Percentiles rank a stretch among this genome's conserved stretches.
Evolutionary conservation across 2,329 filamentous ascomycete genomes (phyloP).

Genomic region (Westerdykella ornata): DNA sequence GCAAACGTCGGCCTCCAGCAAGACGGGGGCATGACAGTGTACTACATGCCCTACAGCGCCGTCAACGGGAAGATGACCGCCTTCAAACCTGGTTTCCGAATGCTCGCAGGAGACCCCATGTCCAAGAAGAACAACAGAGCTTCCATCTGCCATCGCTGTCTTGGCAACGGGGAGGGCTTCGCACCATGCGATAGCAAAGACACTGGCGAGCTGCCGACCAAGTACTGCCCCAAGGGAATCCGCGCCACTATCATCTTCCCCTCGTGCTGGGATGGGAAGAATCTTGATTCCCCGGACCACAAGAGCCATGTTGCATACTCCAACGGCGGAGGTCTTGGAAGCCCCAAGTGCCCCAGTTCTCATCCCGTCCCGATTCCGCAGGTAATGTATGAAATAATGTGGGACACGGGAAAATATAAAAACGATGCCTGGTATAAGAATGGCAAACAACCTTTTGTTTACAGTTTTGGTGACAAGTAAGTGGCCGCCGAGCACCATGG

Average conservation of each 20-base stretch:
- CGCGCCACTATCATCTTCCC: conserved; percentile 63
- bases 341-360: conserved; percentile 40
- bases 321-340: conserved; percentile 12
- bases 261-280: conserved; percentile 60
- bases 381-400: conserved; percentile 44
- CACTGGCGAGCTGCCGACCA: conserved; percentile 38
- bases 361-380: conserved; percentile 44
- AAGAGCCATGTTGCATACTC: conserved; percentile 59
- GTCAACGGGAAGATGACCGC: conserved; percentile 53
- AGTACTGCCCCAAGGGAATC: conserved; percentile 50
- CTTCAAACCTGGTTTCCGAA: conserved; percentile 65
- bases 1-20: conserved; percentile 27
- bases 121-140: conserved; percentile 16
- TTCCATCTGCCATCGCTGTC: conserved; percentile 23
- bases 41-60: conserved; percentile 70
- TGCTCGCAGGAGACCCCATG: conserved; percentile 58
- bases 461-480: conserved; percentile 16
- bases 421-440: conserved; percentile 17
- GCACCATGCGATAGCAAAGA: conserved; percentile 9
- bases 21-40: conserved; percentile 40
- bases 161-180: conserved; percentile 15
- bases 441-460: neutral
- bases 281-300: conserved; percentile 49
- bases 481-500: neutral
- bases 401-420: conserved; percentile 32